phyloP scores from a whole-genome alignment of 2,329 filamentous ascomycete species.

The Clarireedia monteithiana region DNA sequence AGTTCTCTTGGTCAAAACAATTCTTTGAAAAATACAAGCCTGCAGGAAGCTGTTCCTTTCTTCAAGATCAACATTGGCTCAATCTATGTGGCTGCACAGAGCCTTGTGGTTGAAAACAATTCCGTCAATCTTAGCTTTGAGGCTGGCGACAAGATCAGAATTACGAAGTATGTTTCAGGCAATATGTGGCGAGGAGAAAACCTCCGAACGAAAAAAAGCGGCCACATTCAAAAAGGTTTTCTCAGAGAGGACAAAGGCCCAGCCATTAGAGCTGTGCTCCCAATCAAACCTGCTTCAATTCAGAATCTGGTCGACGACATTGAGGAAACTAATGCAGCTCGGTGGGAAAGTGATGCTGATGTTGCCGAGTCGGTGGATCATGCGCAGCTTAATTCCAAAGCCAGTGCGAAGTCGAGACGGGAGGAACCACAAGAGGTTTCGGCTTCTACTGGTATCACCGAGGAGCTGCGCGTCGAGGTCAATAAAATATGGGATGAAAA shows the following conservation, averaged over 20 bases:
- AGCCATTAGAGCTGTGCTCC: neutral
- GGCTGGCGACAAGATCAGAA: slow-evolving; percentile 16
- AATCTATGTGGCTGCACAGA: slow-evolving; percentile 4
- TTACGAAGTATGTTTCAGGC: slow-evolving; percentile 18
- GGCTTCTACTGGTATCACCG: neutral
- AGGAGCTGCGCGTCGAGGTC: neutral
- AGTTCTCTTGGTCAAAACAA: neutral
- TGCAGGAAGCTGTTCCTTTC: neutral
- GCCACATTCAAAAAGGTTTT: slow-evolving; percentile 8
- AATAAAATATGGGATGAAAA: neutral
- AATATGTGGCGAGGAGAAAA: slow-evolving; percentile 17
- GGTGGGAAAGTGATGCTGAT: slow-evolving; percentile 15
- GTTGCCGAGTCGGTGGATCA: neutral
- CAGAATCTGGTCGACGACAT: slow-evolving; percentile 7
- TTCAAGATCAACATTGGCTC: slow-evolving; percentile 8
- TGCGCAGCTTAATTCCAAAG: no score
- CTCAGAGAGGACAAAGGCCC: slow-evolving; percentile 9
- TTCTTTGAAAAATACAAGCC: neutral
- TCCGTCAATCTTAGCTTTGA: slow-evolving; percentile 9
- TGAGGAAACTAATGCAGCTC: slow-evolving; percentile 16
- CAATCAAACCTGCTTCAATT: neutral
- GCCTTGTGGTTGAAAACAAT: slow-evolving; percentile 6
- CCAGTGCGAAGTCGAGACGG: no score
- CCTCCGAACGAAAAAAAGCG: slow-evolving; percentile 7
- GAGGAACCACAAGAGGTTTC: neutral